phyloP scores from a whole-genome alignment of 805 yeast species.

The Martiniozyma abietophila region DNA sequence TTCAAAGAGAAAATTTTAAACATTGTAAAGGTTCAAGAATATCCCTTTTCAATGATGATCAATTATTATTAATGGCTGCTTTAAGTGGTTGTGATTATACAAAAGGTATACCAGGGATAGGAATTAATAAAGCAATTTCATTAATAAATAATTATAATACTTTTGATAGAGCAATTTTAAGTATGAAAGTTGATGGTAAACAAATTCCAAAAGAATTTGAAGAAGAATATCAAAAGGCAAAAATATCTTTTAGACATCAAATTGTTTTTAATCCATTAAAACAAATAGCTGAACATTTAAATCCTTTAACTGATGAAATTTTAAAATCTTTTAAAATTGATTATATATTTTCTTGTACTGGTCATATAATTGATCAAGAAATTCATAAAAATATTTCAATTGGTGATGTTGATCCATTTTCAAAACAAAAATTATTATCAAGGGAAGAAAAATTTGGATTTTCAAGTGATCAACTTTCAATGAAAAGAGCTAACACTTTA shows the following conservation, averaged over 20 bases:
- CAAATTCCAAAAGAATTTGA: conserved; percentile 48
- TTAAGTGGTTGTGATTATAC: conserved; percentile 97
- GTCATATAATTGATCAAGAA: conserved; percentile 33
- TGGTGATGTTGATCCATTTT: conserved; percentile 62
- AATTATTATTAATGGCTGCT: conserved; percentile 70
- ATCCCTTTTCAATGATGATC: conserved; percentile 40
- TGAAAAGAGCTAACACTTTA: conserved; percentile 4
- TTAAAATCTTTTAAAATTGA: conserved; percentile 18
- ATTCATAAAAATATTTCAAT: conserved; percentile 48
- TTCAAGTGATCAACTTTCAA: neutral
- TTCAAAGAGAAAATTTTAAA: conserved; percentile 46
- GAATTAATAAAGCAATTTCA: conserved; percentile 65
- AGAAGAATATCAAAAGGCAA: conserved; percentile 56
- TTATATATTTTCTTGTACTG: conserved; percentile 33
- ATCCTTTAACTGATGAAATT: conserved; percentile 39
- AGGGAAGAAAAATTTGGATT: conserved; percentile 33
- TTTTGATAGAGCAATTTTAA: conserved; percentile 47
- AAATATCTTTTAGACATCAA: conserved; percentile 73
- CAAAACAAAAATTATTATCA: conserved; percentile 36
- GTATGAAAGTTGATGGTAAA: conserved; percentile 54
- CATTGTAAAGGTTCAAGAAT: conserved; percentile 30
- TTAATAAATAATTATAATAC: conserved; percentile 42
- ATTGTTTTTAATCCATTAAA: conserved; percentile 69
- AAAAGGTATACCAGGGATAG: conserved; percentile 73
- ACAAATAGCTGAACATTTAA: conserved; percentile 45